Percentiles rank a stretch among this genome's conserved stretches.
Conservation (phyloP, 306 rosid genomes). For the Hylodesmum podocarpum region DNA sequence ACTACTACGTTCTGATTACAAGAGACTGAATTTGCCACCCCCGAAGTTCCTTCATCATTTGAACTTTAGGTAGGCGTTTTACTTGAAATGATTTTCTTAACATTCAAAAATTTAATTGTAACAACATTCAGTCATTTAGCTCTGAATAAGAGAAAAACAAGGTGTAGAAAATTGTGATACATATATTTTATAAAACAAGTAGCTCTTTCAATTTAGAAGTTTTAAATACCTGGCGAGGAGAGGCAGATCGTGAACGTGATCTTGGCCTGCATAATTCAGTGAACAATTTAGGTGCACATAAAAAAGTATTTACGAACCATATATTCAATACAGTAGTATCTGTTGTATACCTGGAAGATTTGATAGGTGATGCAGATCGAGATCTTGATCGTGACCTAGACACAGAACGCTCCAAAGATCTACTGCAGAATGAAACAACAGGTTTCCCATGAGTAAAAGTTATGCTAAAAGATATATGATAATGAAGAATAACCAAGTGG, state of each 20-base stretch:
- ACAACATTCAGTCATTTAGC: background rate
- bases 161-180: background rate
- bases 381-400: slow-evolving; percentile 81
- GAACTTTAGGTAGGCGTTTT: background rate
- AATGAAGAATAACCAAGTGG: background rate
- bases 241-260: slow-evolving; percentile 61
- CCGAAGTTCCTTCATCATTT: background rate
- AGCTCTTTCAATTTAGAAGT: background rate
- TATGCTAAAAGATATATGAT: background rate
- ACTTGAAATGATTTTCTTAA: background rate
- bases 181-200: background rate
- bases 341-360: slow-evolving; percentile 65
- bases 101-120: background rate
- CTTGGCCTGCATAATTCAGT: slow-evolving; percentile 53
- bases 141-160: background rate
- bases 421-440: slow-evolving; percentile 42
- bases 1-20: background rate
- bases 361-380: slow-evolving; percentile 84
- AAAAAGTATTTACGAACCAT: background rate
- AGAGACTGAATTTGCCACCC: background rate
- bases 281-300: background rate
- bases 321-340: background rate
- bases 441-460: background rate
- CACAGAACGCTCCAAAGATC: slow-evolving; percentile 76
- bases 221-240: slow-evolving; percentile 69